Base-by-base conservation (phyloP, 192 early-diverging fungal genomes). In the Geosiphon pyriformis region DNA sequence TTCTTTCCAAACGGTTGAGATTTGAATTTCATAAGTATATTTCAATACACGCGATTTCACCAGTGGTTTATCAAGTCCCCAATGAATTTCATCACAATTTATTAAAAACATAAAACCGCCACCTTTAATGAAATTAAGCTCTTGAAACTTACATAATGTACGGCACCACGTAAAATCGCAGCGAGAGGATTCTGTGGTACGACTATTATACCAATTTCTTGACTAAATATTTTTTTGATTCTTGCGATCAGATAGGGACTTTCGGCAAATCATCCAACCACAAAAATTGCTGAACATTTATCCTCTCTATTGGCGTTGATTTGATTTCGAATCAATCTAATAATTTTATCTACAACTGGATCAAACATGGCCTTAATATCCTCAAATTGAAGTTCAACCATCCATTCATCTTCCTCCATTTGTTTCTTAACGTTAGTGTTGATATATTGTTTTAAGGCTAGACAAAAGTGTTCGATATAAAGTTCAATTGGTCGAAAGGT, bases 141-240 rank as follows among this genome's bases (percentile, higher is more conserved):
- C 22, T 59, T 59, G 20, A 49, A 32, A 51, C 31, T 37, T 4
- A 63, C 75, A 6, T 75, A 73, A 46, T 70, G 68, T 31, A 82
- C 77, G 12, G 81, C 81, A 6, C 81, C 81, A 65, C 77, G 81
- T 15, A 76, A 72, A 27, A 82, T 73, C 32, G 81, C 74, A 59
- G 79, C 52, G 22, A 80, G 78, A 42, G 78, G 74, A 60, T 78
- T 72, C 23, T 76, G 76, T 4, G 82, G 82, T 51, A 78, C 73
- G 12, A 72, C 74, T 20, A 83, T 72, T 3, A 76, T 37, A 2
- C 70, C 65, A 1, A 81, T 72, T n/a, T 70, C 66, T 22, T 10
- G 23, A 53, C 67, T 61, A 61, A 83, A 83, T 51, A 76, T 72
- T 51, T 79, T 67, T 55, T 77, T 61, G 30, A 83, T 74, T 65